These are phyloP conservation scores for Carex kokanica DNA, from an alignment of 176 grass and related monocot genomes.

Conservation along the genomic window DNA sequence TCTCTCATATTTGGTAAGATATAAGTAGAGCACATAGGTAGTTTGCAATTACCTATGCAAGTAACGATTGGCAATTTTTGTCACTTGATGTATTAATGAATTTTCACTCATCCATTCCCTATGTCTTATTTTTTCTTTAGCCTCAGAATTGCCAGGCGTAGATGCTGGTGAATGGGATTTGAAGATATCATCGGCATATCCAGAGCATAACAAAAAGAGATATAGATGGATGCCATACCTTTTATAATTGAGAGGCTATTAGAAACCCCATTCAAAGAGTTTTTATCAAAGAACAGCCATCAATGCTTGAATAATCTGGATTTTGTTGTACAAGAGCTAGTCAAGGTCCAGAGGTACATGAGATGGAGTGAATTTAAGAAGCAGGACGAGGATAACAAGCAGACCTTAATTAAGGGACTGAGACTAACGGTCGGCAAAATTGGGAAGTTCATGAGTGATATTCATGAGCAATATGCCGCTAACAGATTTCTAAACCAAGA, in stretches of 20 bases:
- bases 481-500: not conserved
- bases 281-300: not conserved
- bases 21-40: too few species aligned
- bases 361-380: not conserved
- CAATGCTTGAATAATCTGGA: not conserved
- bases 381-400: not conserved
- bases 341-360: not conserved
- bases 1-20: too few species aligned
- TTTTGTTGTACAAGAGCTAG: not conserved
- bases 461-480: not conserved
- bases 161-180: not conserved
- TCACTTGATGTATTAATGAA: too few species aligned
- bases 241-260: not conserved
- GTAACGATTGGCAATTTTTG: too few species aligned
- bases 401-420: not conserved
- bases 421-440: not conserved
- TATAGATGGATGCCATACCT: not conserved
- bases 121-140: too few species aligned
- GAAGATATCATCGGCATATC: too few species aligned
- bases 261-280: not conserved
- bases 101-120: too few species aligned
- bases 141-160: too few species aligned
- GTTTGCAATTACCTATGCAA: too few species aligned
- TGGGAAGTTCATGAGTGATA: not conserved
- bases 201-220: not conserved